A percentile compares a stretch with the other conserved stretches of the same genome.
Evolutionary conservation across 495 filamentous ascomycete genomes (phyloP).

Genomic region (Poronia punctata): DNA sequence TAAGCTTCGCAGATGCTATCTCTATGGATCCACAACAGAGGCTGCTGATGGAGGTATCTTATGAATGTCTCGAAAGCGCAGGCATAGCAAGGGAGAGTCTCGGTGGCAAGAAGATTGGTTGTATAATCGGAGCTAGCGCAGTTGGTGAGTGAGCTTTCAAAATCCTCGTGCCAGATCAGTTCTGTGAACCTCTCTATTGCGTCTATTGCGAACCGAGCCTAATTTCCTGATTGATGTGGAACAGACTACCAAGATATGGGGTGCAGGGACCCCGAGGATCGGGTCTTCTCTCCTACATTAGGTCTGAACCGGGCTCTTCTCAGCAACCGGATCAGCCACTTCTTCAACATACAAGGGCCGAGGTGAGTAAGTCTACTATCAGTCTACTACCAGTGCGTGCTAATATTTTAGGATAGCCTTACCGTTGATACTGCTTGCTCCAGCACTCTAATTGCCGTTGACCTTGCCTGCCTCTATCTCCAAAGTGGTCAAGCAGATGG

Average conservation of each 20-base stretch:
- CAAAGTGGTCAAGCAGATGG: neutral
- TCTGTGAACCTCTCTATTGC: slow-evolving; percentile 15
- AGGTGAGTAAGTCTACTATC: too few relatives aligned
- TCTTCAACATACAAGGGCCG: slow-evolving; percentile 11
- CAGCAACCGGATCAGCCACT: slow-evolving; percentile 16
- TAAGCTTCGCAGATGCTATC: slow-evolving; percentile 57
- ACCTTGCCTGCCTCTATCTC: slow-evolving; percentile 24
- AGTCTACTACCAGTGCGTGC: too few relatives aligned
- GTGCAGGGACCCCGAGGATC: slow-evolving; percentile 13
- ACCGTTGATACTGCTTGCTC: slow-evolving; percentile 36
- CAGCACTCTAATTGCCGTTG: slow-evolving; percentile 24
- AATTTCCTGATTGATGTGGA: neutral
- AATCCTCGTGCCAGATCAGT: slow-evolving; percentile 7
- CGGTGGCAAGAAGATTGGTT: slow-evolving; percentile 61
- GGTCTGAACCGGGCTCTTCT: slow-evolving; percentile 8
- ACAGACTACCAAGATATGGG: neutral
- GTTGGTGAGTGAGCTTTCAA: slow-evolving; percentile 54
- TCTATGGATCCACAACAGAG: slow-evolving; percentile 79
- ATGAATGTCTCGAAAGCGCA: slow-evolving; percentile 76
- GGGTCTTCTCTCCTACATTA: neutral
- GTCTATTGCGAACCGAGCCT: slow-evolving; percentile 4
- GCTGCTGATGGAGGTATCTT: slow-evolving; percentile 66
- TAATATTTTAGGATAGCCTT: too few relatives aligned
- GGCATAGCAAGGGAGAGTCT: slow-evolving; percentile 68
- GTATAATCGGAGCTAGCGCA: slow-evolving; percentile 72